A percentile compares a stretch with the other conserved stretches of the same genome.
phyloP scores from a whole-genome alignment of 2,329 filamentous ascomycete species.

The Talaromyces sp. region DNA sequence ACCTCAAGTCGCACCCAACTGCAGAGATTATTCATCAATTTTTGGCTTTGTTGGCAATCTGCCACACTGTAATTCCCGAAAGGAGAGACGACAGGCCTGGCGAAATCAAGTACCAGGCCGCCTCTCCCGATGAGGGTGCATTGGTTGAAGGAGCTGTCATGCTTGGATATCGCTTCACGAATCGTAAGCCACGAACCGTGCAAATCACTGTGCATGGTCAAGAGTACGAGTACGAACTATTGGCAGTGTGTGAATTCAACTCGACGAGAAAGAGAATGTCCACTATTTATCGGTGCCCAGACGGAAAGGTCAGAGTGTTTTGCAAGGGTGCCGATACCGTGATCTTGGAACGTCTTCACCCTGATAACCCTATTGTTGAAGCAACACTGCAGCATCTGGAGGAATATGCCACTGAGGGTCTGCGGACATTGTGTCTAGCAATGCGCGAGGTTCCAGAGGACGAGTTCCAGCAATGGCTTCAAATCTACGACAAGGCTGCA shows the following conservation, averaged over 20 bases:
- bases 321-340: conserved; percentile 98
- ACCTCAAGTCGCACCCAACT: conserved; percentile 63
- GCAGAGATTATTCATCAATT: conserved; percentile 75
- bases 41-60: conserved; percentile 79
- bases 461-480: conserved; percentile 83
- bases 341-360: conserved; percentile 83
- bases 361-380: conserved; percentile 83
- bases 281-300: conserved; percentile 91
- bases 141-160: conserved; percentile 84
- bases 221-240: conserved; percentile 78
- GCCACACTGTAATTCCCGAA: conserved; percentile 97
- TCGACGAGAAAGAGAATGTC: conserved; percentile 98
- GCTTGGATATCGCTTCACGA: conserved; percentile 85
- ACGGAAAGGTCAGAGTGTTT: conserved; percentile 91
- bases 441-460: conserved; percentile 89
- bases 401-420: conserved; percentile 93
- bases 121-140: conserved; percentile 96
- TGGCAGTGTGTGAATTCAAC: conserved; percentile 99
- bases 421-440: conserved; percentile 89
- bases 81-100: conserved; percentile 72
- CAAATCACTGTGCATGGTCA: conserved; percentile 74
- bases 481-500: conserved; percentile 80
- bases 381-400: conserved; percentile 92
- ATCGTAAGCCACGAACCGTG: conserved; percentile 84
- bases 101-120: conserved; percentile 94